These are phyloP conservation scores for Chenopodium suecicum DNA, from an alignment of 148 eudicot species.

Conservation along the genomic window DNA sequence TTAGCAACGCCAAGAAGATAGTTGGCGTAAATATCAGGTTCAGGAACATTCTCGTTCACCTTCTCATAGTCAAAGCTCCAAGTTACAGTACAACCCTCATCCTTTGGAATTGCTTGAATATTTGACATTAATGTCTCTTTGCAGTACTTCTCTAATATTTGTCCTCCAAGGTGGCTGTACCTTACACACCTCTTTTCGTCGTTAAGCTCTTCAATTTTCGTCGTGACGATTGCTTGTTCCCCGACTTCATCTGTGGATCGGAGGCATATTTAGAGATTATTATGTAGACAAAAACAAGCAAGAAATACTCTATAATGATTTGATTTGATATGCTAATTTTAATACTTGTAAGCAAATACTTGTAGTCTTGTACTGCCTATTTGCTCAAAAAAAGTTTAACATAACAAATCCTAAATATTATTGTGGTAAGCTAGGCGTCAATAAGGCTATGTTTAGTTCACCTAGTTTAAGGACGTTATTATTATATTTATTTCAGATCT, in stretches of 20 bases:
- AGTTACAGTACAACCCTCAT: constrained; percentile 24
- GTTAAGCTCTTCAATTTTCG: constrained; percentile 11
- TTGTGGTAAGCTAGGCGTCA: too few relatives aligned
- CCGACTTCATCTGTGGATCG: not conserved
- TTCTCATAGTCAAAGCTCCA: constrained; percentile 35
- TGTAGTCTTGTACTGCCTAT: too few relatives aligned
- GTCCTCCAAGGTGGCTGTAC: constrained; percentile 19
- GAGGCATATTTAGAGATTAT: not conserved
- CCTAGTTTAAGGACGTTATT: too few relatives aligned
- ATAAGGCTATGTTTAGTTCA: too few relatives aligned
- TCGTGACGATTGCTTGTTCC: constrained; percentile 1
- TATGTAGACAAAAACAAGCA: too few relatives aligned
- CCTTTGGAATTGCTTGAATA: constrained; percentile 19
- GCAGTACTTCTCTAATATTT: not conserved
- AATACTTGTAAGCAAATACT: too few relatives aligned
- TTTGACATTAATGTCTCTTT: constrained; percentile 22
- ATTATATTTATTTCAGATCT: too few relatives aligned
- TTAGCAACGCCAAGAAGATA: constrained; percentile 11
- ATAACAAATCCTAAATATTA: too few relatives aligned
- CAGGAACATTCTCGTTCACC: constrained; percentile 21
- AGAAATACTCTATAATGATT: too few relatives aligned
- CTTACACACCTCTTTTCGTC: not conserved
- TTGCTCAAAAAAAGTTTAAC: not conserved
- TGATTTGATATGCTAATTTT: too few relatives aligned
- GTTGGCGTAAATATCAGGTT: constrained; percentile 19